Conservation (phyloP, 805 yeast species). For the Starmerella khaoyaiensis region DNA sequence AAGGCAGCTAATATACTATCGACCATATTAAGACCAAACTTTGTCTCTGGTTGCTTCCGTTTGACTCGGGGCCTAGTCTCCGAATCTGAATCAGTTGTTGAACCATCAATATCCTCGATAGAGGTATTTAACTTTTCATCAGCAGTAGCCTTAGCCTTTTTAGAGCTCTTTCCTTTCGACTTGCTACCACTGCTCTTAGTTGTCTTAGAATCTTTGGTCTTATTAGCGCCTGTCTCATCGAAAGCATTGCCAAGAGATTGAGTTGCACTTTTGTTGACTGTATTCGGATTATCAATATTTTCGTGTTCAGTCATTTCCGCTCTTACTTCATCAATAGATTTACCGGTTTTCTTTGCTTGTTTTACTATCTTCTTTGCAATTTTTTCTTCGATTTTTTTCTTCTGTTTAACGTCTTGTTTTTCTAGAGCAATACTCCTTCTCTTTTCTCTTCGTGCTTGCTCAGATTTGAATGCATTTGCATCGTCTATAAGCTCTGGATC, state of each 20-base stretch:
- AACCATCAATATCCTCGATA: background rate
- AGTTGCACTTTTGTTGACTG: background rate
- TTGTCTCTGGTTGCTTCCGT: background rate
- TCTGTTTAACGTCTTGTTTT: conserved; percentile 15
- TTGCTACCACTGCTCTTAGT: background rate
- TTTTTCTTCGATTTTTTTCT: conserved; percentile 7
- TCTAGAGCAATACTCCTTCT: conserved; percentile 10
- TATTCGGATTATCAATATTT: background rate
- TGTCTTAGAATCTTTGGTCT: background rate
- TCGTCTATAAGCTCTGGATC: conserved; percentile 56
- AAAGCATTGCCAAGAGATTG: too few relatives aligned
- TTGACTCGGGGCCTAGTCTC: too few relatives aligned
- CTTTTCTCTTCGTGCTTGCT: conserved; percentile 22
- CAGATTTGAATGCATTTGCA: conserved; percentile 24
- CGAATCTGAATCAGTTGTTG: background rate
- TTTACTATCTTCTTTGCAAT: conserved; percentile 16
- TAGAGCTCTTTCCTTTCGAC: background rate
- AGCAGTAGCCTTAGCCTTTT: background rate
- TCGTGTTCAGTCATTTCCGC: background rate
- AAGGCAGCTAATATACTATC: conserved; percentile 4
- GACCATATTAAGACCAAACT: conserved; percentile 4
- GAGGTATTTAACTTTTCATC: background rate
- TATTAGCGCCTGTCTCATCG: background rate
- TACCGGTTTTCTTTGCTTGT: conserved; percentile 5
- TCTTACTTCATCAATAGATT: conserved; percentile 1